Conservation (phyloP, 805 yeast species). For the Saccharomycopsis sp. region DNA sequence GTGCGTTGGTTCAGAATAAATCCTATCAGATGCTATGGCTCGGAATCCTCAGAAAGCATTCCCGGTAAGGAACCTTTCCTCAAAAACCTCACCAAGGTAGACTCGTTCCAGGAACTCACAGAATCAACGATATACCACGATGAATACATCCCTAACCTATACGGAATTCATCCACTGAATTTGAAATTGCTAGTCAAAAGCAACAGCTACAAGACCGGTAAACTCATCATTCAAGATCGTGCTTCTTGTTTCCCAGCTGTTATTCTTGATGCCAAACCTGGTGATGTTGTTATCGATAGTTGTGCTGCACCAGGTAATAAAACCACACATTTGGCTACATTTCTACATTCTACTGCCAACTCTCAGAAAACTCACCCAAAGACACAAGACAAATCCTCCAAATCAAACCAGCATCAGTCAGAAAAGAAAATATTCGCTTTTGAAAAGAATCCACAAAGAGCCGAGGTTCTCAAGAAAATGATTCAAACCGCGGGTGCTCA, state of each 20-base stretch:
- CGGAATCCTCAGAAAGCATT: conserved; percentile 26
- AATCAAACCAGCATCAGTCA: not conserved
- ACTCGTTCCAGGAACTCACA: conserved; percentile 35
- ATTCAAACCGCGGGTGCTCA: conserved; percentile 66
- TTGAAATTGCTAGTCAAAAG: conserved; percentile 59
- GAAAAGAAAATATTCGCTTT: conserved; percentile 61
- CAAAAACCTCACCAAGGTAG: conserved; percentile 39
- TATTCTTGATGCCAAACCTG: conserved; percentile 58
- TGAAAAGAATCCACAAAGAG: conserved; percentile 75
- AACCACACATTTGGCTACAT: conserved; percentile 84
- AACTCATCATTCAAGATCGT: conserved; percentile 86
- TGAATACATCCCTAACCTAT: conserved; percentile 63
- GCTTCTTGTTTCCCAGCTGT: conserved; percentile 96
- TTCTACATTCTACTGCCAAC: conserved; percentile 30
- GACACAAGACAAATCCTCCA: not conserved
- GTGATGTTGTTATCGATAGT: conserved; percentile 73
- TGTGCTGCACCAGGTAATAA: conserved; percentile 99
- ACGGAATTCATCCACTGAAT: conserved; percentile 63
- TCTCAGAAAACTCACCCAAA: conserved; percentile 29
- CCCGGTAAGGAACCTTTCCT: conserved; percentile 32
- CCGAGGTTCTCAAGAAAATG: conserved; percentile 68
- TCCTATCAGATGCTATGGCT: conserved; percentile 41
- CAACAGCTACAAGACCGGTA: conserved; percentile 66
- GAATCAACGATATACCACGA: conserved; percentile 55
- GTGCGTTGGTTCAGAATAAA: conserved; percentile 79